Base-by-base conservation (phyloP, 495 filamentous ascomycete genomes). In the Penicillium dipodomyicola region DNA sequence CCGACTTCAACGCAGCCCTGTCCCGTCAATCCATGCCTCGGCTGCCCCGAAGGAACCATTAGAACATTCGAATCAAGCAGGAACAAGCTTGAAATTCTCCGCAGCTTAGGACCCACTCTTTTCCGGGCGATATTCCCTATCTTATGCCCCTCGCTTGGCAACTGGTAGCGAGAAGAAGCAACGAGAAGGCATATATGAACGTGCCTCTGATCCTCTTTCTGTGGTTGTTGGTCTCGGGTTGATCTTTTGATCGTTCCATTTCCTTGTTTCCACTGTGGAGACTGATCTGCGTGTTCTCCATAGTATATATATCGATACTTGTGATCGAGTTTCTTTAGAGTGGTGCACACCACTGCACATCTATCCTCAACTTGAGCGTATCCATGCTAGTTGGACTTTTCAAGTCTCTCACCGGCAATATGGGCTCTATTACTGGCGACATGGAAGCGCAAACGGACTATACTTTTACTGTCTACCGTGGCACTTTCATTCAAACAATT, bases 401-500 rank as follows among this genome's bases (percentile, higher is more conserved):
- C 9, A n/a, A 17, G 2, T 39, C 9, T 17, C 22, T 23, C 6
- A 23, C 9, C 3, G 22, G 5, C 33, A 43, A 15, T 10, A 54
- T 54, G 52, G 52, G 52, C n/a, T 54, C 58, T 1, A 48, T 20
- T 9, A 14, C 12, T 2, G 10, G 12, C 30, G 40, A 23, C 4
- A 45, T 45, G 29, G 41, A 41, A 9, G 45, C 51, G 15, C 45
- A 15, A n/a, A 54, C 6, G 10, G 35, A 22, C 10, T 7, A 44
- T 29, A 22, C 20, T 7, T 58, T 44, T 32, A 70, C 58, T 7
- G 22, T 80, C 39, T 80, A 73, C 56, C 62, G 62, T 20, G 77
- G 77, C 52, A 79, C 72, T 9, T 78, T 79, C 53, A 70, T 80
- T 35, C 61, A 75, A 51, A 40, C 50, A 8, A 15, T n/a, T 20